Evolutionary conservation across 2,329 filamentous ascomycete genomes (phyloP).

Genomic region (Hypoxylon sp.): DNA sequence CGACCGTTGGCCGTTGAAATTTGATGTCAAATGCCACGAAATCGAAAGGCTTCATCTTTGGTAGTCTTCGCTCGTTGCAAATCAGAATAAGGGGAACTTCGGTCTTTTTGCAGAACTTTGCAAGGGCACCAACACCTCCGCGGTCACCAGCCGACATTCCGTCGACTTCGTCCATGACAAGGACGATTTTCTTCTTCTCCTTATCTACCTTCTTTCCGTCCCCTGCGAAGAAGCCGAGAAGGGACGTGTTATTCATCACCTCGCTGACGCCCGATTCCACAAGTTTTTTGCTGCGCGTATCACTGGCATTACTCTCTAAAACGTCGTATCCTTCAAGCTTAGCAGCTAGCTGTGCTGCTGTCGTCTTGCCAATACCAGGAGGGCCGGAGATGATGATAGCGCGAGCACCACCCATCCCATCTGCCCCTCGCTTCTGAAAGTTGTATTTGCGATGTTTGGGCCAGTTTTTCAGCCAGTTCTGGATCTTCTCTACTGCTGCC

Average conservation of each 20-base stretch:
- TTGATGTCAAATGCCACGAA: constrained; percentile 85
- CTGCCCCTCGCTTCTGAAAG: constrained; percentile 86
- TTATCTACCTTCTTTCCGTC: constrained; percentile 85
- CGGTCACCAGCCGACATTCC: constrained; percentile 98
- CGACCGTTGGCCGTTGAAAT: constrained; percentile 90
- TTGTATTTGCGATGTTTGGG: constrained; percentile 81
- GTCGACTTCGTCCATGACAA: constrained; percentile 99
- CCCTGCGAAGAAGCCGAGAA: constrained; percentile 90
- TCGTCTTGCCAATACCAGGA: constrained; percentile 97
- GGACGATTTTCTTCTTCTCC: constrained; percentile 90
- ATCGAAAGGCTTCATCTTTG: constrained; percentile 99
- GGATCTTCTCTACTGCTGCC: constrained; percentile 87
- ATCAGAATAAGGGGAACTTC: constrained; percentile 96
- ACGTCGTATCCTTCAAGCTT: constrained; percentile 94
- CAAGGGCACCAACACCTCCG: constrained; percentile 93
- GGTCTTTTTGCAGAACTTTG: constrained; percentile 95
- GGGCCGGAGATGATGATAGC: constrained; percentile 97
- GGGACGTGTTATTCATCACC: constrained; percentile 92
- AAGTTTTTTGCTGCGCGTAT: constrained; percentile 94
- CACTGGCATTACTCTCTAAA: constrained; percentile 95
- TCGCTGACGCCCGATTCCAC: constrained; percentile 91
- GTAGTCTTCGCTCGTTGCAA: constrained; percentile 92
- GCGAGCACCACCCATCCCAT: constrained; percentile 86
- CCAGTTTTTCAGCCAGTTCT: constrained; percentile 89
- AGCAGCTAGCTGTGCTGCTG: constrained; percentile 93